Percentiles rank a stretch among this genome's conserved stretches.
phyloP scores from a whole-genome alignment of 441 rosid species.

The Erysimum pusillum region DNA sequence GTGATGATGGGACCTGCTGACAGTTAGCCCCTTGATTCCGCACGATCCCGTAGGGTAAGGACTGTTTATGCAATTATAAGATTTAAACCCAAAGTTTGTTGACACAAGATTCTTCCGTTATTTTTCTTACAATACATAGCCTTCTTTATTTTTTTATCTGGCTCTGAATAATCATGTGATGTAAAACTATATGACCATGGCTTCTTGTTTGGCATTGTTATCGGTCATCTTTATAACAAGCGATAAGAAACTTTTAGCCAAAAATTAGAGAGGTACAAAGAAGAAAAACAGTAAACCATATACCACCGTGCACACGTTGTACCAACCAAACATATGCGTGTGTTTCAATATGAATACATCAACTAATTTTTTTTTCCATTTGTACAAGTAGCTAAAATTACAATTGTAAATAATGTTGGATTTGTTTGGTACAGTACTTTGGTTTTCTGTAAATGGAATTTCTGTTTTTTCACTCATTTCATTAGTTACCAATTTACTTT shows the following conservation, averaged over 20 bases:
- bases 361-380: too few relatives aligned
- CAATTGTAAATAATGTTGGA: neutral
- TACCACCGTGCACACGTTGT: too few relatives aligned
- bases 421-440: neutral
- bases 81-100: neutral
- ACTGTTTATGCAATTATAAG: slow-evolving; percentile 44
- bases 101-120: slow-evolving; percentile 17
- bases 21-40: slow-evolving; percentile 79
- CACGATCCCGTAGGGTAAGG: slow-evolving; percentile 48
- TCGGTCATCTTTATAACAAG: too few relatives aligned
- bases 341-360: neutral
- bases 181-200: neutral
- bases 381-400: neutral
- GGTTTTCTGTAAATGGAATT: neutral
- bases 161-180: neutral
- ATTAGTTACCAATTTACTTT: neutral
- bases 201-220: neutral
- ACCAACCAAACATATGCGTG: neutral
- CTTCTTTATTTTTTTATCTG: neutral
- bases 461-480: neutral
- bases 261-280: too few relatives aligned
- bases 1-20: slow-evolving; percentile 59
- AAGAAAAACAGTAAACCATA: too few relatives aligned
- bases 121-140: neutral
- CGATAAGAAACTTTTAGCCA: too few relatives aligned